Evolutionary conservation across 2,329 filamentous ascomycete species (phyloP).

Genomic region (Monosporascus sp.): DNA sequence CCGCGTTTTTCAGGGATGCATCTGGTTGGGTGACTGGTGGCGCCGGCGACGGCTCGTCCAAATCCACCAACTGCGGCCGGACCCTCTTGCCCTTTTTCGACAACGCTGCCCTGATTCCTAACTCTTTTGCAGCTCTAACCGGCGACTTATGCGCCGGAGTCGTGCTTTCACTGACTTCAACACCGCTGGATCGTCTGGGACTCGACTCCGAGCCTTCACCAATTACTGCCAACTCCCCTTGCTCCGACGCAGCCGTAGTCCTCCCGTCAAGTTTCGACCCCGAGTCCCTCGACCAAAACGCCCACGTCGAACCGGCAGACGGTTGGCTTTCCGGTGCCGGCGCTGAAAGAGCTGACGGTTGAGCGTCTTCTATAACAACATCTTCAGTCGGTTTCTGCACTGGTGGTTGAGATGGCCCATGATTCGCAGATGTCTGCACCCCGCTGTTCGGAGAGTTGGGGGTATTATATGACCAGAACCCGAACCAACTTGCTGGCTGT

Average conservation of each 20-base stretch:
- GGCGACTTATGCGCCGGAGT: slow-evolving; percentile 29
- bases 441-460: slow-evolving; percentile 8
- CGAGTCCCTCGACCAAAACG: slow-evolving; percentile 68
- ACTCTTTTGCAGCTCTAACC: slow-evolving; percentile 23
- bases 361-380: slow-evolving; percentile 39
- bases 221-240: slow-evolving; percentile 52
- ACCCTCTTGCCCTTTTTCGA: slow-evolving; percentile 39
- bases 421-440: slow-evolving; percentile 7
- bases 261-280: slow-evolving; percentile 30
- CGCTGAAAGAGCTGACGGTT: slow-evolving; percentile 24
- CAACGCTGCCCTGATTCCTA: slow-evolving; percentile 18
- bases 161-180: slow-evolving; percentile 32
- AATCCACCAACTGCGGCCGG: slow-evolving; percentile 43
- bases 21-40: slow-evolving; percentile 31
- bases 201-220: slow-evolving; percentile 53
- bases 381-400: slow-evolving; percentile 31
- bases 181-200: slow-evolving; percentile 41
- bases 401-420: slow-evolving; percentile 15
- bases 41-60: slow-evolving; percentile 33
- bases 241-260: slow-evolving; percentile 28
- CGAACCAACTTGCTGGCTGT: slow-evolving; percentile 28
- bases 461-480: slow-evolving; percentile 25
- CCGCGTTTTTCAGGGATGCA: slow-evolving; percentile 17
- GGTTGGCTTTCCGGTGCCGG: slow-evolving; percentile 25
- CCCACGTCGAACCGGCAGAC: slow-evolving; percentile 64